Percentiles rank a stretch among this genome's conserved stretches.
Evolutionary conservation across 179 eudicot genomes (phyloP).

Genomic region (Silene vulgaris): DNA sequence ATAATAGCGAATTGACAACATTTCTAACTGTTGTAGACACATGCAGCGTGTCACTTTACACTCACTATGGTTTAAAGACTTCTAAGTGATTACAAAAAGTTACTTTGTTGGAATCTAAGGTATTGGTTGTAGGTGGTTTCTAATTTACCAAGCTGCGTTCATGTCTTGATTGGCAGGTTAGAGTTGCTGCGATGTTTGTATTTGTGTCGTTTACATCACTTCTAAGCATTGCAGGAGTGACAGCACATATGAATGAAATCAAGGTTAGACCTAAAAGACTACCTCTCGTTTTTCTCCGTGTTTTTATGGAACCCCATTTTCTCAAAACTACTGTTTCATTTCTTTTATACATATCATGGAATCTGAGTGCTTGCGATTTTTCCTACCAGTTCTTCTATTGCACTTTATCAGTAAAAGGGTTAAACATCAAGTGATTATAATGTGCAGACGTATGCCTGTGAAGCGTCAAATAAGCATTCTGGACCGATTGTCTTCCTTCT

Average conservation of each 20-base stretch:
- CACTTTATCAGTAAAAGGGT: neutral
- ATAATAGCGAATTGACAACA: neutral
- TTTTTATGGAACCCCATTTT: neutral
- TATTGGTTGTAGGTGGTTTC: neutral
- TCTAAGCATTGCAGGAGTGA: constrained; percentile 73
- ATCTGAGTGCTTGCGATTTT: neutral
- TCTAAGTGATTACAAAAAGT: neutral
- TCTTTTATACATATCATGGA: neutral
- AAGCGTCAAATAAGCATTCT: constrained; percentile 75
- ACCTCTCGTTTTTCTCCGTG: neutral
- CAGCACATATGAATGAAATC: constrained; percentile 74
- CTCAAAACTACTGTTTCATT: too few species aligned
- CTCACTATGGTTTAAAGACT: neutral
- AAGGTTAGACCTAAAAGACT: constrained; percentile 41
- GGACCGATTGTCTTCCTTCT: constrained; percentile 69
- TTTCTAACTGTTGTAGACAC: neutral
- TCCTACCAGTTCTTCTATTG: neutral
- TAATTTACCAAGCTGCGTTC: neutral
- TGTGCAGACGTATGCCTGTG: constrained; percentile 67
- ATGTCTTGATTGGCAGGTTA: constrained; percentile 51
- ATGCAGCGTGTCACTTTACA: neutral
- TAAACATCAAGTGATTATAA: constrained; percentile 13
- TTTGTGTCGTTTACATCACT: constrained; percentile 81
- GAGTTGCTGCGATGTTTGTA: constrained; percentile 86
- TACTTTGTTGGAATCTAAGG: neutral